phyloP scores from a whole-genome alignment of 2,329 filamentous ascomycete species.

The Alternaria metachromatica region DNA sequence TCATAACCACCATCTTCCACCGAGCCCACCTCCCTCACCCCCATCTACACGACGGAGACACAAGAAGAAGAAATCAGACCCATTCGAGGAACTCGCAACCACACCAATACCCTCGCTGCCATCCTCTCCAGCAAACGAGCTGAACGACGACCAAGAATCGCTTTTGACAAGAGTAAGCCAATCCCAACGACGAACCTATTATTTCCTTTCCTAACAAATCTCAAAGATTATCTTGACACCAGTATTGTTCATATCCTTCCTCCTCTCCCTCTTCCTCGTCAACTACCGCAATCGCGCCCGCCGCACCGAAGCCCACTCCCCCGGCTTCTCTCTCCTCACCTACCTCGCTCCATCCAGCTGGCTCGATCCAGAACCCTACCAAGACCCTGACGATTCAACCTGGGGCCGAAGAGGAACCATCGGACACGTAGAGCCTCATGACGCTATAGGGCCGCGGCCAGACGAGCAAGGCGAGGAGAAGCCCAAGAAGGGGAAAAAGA shows the following conservation, averaged over 20 bases:
- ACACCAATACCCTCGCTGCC: conserved; percentile 31
- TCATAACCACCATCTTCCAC: conserved; percentile 25
- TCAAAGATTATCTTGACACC: conserved; percentile 64
- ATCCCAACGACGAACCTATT: background rate
- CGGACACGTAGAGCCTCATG: conserved; percentile 31
- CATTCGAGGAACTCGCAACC: conserved; percentile 39
- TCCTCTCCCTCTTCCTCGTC: conserved; percentile 69
- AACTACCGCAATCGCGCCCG: conserved; percentile 63
- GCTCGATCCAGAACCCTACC: conserved; percentile 54
- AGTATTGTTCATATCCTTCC: conserved; percentile 67
- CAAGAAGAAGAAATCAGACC: conserved; percentile 37
- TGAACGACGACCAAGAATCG: conserved; percentile 27
- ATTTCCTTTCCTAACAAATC: background rate
- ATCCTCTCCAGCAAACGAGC: conserved; percentile 25
- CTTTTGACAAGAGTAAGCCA: conserved; percentile 33
- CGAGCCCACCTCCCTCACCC: conserved; percentile 41
- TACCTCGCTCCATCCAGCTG: conserved; percentile 34
- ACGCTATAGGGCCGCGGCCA: conserved; percentile 21
- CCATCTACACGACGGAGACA: conserved; percentile 24
- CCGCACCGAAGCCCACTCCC: conserved; percentile 50
- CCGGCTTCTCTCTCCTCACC: conserved; percentile 23
- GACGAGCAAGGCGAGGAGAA: background rate
- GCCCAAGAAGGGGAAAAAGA: conserved; percentile 18
- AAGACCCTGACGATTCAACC: conserved; percentile 42
- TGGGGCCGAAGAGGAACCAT: conserved; percentile 24